phyloP scores from a whole-genome alignment of 805 yeast genomes.

The Tetrapisispora phaffii region DNA sequence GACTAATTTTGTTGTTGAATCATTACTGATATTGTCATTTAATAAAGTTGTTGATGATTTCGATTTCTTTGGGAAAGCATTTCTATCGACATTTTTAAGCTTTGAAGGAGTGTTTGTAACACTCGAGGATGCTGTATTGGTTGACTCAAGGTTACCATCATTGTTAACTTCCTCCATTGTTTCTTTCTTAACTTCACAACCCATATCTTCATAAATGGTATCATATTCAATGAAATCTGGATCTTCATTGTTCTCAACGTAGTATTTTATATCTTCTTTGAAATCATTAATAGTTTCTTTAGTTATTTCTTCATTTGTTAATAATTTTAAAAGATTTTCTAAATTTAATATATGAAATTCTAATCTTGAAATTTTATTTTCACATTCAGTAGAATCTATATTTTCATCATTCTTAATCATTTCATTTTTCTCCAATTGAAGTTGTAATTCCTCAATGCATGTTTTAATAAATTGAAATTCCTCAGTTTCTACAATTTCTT shows the following conservation, averaged over 20 bases:
- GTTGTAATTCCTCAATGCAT: conserved; percentile 67
- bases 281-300: conserved; percentile 67
- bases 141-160: background rate
- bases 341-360: conserved; percentile 67
- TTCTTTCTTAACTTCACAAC: conserved; percentile 38
- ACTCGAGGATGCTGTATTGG: conserved; percentile 20
- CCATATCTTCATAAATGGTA: conserved; percentile 80
- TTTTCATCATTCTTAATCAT: conserved; percentile 42
- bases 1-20: background rate
- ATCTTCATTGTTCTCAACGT: conserved; percentile 88
- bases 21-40: background rate
- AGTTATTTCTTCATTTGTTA: conserved; percentile 73
- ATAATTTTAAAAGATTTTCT: conserved; percentile 63
- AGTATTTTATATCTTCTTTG: conserved; percentile 84
- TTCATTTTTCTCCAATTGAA: conserved; percentile 72
- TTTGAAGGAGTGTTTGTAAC: conserved; percentile 10
- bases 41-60: background rate
- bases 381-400: conserved; percentile 13
- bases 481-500: conserved; percentile 68
- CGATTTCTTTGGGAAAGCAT: conserved; percentile 1
- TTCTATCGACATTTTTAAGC: background rate
- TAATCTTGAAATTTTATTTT: conserved; percentile 59
- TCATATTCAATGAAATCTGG: conserved; percentile 91
- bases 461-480: conserved; percentile 59
- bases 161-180: background rate